Conservation (phyloP, 2,329 filamentous ascomycete genomes). For the Fonsecaea monophora region DNA sequence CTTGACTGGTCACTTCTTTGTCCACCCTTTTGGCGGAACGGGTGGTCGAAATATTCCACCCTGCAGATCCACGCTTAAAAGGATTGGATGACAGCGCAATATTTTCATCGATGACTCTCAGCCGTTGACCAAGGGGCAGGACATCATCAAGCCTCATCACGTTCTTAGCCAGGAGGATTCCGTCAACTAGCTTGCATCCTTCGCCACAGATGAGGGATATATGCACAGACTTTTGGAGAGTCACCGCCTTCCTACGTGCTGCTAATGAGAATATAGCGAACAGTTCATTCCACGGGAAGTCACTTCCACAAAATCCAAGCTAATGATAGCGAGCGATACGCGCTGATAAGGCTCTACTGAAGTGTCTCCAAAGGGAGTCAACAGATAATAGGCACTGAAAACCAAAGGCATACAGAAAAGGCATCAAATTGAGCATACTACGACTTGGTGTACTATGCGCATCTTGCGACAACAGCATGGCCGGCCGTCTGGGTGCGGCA, state of each 20-base stretch:
- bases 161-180: neutral
- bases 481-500: neutral
- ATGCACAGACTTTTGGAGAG: constrained; percentile 4
- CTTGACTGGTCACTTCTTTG: neutral
- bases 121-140: neutral
- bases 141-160: neutral
- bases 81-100: neutral
- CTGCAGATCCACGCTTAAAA: neutral
- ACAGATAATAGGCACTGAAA: neutral
- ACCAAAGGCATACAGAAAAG: neutral
- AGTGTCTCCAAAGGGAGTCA: neutral
- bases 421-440: neutral
- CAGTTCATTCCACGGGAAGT: constrained; percentile 3
- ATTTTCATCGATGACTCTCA: neutral
- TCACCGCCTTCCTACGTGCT: neutral
- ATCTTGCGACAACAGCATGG: neutral
- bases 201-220: constrained; percentile 7
- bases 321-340: constrained; percentile 6
- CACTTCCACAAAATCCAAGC: constrained; percentile 8
- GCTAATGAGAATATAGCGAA: neutral
- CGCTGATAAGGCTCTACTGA: constrained; percentile 20
- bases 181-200: constrained; percentile 6
- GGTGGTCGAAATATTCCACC: neutral
- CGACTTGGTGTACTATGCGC: neutral
- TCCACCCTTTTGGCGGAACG: constrained; percentile 6